These are phyloP conservation scores for Trichoderma harzianum DNA, from an alignment of 2,329 filamentous ascomycete species.

Conservation along the genomic window DNA sequence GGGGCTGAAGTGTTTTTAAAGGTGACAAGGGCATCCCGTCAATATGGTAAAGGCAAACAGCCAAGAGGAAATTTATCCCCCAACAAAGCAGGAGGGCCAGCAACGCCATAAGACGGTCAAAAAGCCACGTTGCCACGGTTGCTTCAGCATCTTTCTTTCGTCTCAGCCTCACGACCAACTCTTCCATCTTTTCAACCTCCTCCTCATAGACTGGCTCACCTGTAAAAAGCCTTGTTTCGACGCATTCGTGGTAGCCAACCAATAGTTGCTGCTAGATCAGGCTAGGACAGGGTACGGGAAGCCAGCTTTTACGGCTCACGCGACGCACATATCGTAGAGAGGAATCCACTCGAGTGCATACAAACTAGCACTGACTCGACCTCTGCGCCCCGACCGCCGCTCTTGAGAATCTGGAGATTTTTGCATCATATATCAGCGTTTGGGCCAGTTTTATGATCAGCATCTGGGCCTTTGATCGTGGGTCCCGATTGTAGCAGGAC, in stretches of 20 bases:
- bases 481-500: not conserved
- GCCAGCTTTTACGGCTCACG: conserved; percentile 6
- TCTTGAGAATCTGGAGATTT: conserved; percentile 15
- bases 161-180: not conserved
- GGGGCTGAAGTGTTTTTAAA: not conserved
- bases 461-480: not conserved
- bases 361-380: conserved; percentile 13
- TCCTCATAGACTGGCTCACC: not conserved
- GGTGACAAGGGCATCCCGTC: conserved; percentile 10
- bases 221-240: not conserved
- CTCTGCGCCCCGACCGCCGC: conserved; percentile 15
- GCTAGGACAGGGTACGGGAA: conserved; percentile 2
- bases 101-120: not conserved
- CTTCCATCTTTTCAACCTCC: not conserved
- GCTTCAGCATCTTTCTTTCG: not conserved
- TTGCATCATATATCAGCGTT: conserved; percentile 4
- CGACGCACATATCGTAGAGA: conserved; percentile 3
- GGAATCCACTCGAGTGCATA: conserved; percentile 16
- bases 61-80: not conserved
- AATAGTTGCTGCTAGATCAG: not conserved
- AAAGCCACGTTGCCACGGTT: conserved; percentile 12
- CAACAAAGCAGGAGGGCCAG: conserved; percentile 4
- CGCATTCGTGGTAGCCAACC: not conserved
- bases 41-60: conserved; percentile 7
- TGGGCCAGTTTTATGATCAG: not conserved